Evolutionary conservation across 1,284 basidiomycete genomes (phyloP).

Genomic region (Austroboletus novae-zelandiae): DNA sequence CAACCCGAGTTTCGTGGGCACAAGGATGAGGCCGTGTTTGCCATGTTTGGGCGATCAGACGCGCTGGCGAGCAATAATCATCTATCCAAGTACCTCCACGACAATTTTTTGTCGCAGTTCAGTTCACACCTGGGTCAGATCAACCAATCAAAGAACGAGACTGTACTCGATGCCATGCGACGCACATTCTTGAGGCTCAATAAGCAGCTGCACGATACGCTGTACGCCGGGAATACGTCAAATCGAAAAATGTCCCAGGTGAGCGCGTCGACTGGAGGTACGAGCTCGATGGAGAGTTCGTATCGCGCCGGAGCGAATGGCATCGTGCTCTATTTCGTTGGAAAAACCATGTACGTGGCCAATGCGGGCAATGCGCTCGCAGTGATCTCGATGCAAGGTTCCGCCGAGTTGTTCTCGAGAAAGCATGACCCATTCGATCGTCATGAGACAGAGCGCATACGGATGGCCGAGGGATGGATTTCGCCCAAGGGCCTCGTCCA

Average conservation of each 20-base stretch:
- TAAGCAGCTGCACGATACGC: conserved; percentile 68
- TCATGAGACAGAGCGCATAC: conserved; percentile 82
- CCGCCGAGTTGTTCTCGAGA: conserved; percentile 73
- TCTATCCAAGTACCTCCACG: conserved; percentile 78
- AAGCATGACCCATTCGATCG: conserved; percentile 92
- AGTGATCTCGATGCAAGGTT: conserved; percentile 83
- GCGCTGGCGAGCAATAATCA: conserved; percentile 63
- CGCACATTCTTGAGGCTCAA: conserved; percentile 86
- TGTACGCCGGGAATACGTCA: conserved; percentile 43
- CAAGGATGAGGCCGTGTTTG: conserved; percentile 88
- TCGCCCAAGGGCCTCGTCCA: conserved; percentile 93
- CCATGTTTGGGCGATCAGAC: conserved; percentile 86
- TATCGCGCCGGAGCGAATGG: conserved; percentile 81
- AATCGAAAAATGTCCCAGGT: conserved; percentile 69
- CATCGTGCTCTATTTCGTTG: conserved; percentile 83
- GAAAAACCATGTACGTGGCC: conserved; percentile 83
- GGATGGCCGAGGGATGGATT: conserved; percentile 93
- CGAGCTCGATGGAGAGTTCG: conserved; percentile 38
- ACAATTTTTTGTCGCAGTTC: conserved; percentile 71
- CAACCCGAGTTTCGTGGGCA: conserved; percentile 83
- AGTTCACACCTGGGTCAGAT: conserved; percentile 51
- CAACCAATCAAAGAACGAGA: conserved; percentile 41
- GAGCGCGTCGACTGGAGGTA: conserved; percentile 45
- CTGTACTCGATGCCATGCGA: conserved; percentile 73
- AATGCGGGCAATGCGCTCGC: conserved; percentile 91